Evolutionary conservation across 192 early-diverging fungal genomes (phyloP), one percentile per base, ranked within the genome.

Genomic region (Cladochytrium replicatum): DNA sequence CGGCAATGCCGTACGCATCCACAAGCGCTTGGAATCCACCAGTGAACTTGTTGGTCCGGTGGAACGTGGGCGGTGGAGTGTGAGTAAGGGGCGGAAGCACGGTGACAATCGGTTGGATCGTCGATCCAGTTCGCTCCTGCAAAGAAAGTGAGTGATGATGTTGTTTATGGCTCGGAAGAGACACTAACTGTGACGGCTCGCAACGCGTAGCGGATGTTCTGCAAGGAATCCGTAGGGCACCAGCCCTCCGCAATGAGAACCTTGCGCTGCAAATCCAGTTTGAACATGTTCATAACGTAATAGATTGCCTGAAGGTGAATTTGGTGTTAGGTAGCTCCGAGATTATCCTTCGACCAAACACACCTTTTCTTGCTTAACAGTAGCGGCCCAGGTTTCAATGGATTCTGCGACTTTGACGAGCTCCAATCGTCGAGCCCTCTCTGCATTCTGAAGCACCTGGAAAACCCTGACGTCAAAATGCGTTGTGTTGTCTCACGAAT

Each of bases 221-320:
- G 71, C 46, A 97, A 80, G 62, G 86, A 83, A 56, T 80, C 78
- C 30, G 85, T 84, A 17, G 96, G 89, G 60, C 90, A 92, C 96
- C 96, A 99, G 4, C 93, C 96, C 67, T 99, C 96, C 25, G 91
- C 91, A 69, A 97, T 96, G 52, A 96, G 66, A 45, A 87, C 86
- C 66, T 93, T 93, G 59, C 90, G 79, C 70, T 82, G 86, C 29
- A 68, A 68, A 57, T 99, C 96, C 63, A 92, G 88, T 69, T 87
- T 91, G 73, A 97, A 92, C 56, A 84, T 65, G 58, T 99, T 99
- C 82, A 99, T 85, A 27, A 85, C 82, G 64, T 96, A 85, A 69
- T 91, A 97, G 38, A 92, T 87, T 8, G 88, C 90, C 73, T 92
- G 34, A 37, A 37, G 13, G 13, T 13, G 13, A 17, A 17, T 13